These are phyloP conservation scores for Diaporthe citri DNA, from an alignment of 2,329 filamentous ascomycete genomes.

Conservation along the genomic window DNA sequence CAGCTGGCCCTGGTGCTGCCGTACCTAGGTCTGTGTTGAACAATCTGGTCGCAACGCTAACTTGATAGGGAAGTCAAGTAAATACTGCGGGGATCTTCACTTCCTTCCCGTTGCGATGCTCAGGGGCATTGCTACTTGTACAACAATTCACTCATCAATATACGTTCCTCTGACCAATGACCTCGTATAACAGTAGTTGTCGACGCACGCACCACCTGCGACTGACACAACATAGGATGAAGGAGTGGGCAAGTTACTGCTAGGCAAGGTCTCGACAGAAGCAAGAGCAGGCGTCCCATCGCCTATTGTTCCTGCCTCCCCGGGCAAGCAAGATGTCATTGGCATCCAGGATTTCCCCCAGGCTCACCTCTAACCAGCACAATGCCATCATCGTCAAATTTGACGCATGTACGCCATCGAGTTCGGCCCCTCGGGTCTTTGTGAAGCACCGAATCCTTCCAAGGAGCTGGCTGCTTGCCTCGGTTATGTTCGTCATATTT, in stretches of 20 bases:
- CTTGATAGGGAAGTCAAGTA: slow-evolving; percentile 8
- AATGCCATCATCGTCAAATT: slow-evolving; percentile 9
- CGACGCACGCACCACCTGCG: background rate
- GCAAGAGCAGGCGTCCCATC: background rate
- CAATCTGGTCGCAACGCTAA: background rate
- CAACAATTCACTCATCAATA: background rate
- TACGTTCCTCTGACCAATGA: no score
- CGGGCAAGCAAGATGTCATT: background rate
- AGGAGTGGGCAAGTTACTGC: background rate
- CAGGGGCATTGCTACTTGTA: background rate
- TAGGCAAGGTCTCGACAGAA: background rate
- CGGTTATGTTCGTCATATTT: background rate
- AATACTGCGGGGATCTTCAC: background rate
- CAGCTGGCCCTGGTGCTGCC: background rate
- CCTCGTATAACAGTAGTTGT: no score
- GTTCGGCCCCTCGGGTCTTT: background rate
- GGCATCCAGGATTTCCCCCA: background rate
- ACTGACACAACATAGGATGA: background rate
- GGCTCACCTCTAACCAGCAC: background rate
- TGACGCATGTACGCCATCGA: background rate
- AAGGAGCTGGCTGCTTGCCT: background rate
- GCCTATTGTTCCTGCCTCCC: background rate
- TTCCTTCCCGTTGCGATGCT: background rate
- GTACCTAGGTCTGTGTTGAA: background rate
- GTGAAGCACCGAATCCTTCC: background rate